Conservation (phyloP, 1,284 basidiomycete species). For the Puccinia triticina region DNA sequence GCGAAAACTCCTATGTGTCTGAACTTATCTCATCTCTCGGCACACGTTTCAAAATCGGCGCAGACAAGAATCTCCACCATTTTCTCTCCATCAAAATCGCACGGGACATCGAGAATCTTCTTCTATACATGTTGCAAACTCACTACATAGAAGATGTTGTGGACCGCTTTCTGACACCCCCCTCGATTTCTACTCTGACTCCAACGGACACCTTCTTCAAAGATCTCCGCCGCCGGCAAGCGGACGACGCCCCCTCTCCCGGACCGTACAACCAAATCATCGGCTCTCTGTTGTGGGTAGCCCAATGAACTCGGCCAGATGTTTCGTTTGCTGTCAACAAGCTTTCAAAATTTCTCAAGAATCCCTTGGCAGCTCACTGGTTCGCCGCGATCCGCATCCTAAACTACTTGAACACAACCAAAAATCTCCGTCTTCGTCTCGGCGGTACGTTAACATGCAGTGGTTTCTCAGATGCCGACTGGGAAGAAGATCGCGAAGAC, state of each 20-base stretch:
- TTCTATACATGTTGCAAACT: not conserved
- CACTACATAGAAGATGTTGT: too few species aligned
- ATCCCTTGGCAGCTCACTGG: slow-evolving; percentile 10
- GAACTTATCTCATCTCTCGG: not conserved
- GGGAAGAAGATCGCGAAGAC: not conserved
- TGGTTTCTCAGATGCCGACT: slow-evolving; percentile 12
- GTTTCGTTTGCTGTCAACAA: not conserved
- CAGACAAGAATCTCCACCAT: not conserved
- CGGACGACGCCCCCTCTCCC: not conserved
- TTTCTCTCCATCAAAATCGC: not conserved
- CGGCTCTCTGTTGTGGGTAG: not conserved
- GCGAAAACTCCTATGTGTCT: not conserved
- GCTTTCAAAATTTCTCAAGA: not conserved
- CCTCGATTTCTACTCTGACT: not conserved
- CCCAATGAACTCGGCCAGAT: not conserved
- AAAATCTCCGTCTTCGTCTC: not conserved
- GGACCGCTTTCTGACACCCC: too few species aligned
- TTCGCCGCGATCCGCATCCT: not conserved
- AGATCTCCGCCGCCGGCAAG: not conserved
- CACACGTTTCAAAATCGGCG: not conserved
- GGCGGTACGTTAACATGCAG: not conserved
- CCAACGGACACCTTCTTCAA: not conserved
- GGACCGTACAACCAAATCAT: too few species aligned
- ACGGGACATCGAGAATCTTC: not conserved
- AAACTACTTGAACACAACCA: not conserved